Base-by-base conservation (phyloP, 257 asterid species). In the Forsythia viridissima region DNA sequence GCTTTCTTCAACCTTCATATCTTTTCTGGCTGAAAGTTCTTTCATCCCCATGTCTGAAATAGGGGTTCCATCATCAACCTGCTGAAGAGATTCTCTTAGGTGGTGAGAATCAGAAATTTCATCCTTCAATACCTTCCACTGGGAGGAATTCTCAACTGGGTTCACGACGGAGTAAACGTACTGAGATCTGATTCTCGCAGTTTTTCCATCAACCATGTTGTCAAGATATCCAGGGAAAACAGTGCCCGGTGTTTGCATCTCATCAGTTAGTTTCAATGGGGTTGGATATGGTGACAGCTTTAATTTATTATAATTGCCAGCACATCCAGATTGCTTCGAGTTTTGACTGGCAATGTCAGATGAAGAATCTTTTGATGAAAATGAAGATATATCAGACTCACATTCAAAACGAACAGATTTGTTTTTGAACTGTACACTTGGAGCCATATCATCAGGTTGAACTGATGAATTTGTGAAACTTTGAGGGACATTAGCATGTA, bases 241-340 rank as follows among this genome's bases (percentile, higher is more conserved):
- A 83, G 98, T 91, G 61, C 97, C 98, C 40, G 98, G 97, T 18
- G 97, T 92, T 80, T 92, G 94, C 97, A 94, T 90, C 87, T 91
- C 98, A 82, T 90, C 96, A 57, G 85, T 85, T 71, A 94, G 80
- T 80, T 91, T 92, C 76, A 89, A 76, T 4, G 98, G 98, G 46
- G 98, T 94, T 41, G 95, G 90, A 80, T 89, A 82, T 67, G 97
- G 94, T 2, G 97, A 90, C 68, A 76, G 83, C 83, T 87, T 89
- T 48, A 77, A 68, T 38, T 73, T 71, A 77, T 81, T 71, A 43
- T 41, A 61, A 67, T 41, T 76, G 74, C 81, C 83, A 55, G 78
- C 79, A 39, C 85, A 83, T 79, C 78, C 92, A 44, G 70, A 81
- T 73, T 85, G 83, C 81, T 81, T 76, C 21, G 82, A 46, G 79